A percentile compares a stretch with the other conserved stretches of the same genome.
phyloP scores from a whole-genome alignment of 176 grass and related monocot genomes.

The Oryza brachyantha region DNA sequence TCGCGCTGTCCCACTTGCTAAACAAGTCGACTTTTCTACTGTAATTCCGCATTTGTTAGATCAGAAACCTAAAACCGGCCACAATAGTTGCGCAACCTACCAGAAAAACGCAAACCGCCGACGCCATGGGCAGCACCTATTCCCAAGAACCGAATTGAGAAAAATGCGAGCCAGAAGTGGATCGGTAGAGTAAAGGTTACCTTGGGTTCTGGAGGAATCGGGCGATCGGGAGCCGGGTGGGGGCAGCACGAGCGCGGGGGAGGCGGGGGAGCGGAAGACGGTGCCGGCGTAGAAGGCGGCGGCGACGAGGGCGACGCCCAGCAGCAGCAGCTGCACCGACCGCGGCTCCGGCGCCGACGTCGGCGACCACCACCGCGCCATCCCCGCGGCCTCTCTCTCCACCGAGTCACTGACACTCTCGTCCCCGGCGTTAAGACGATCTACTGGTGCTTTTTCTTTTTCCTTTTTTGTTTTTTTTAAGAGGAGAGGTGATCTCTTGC shows the following conservation, averaged over 20 bases:
- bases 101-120: neutral
- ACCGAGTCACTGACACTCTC: neutral
- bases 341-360: slow-evolving; percentile 43
- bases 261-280: slow-evolving; percentile 52
- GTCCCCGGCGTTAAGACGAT: slow-evolving; percentile 10
- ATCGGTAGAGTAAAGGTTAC: slow-evolving; percentile 16
- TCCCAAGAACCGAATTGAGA: neutral
- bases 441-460: neutral
- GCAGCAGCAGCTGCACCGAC: slow-evolving; percentile 51
- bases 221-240: slow-evolving; percentile 1
- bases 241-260: slow-evolving; percentile 17
- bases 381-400: slow-evolving; percentile 22
- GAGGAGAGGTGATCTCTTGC: neutral
- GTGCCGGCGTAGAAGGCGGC: slow-evolving; percentile 81
- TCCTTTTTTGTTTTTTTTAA: neutral
- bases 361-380: slow-evolving; percentile 43
- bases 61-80: neutral
- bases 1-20: neutral
- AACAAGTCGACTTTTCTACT: neutral
- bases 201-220: slow-evolving; percentile 23
- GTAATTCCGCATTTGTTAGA: neutral
- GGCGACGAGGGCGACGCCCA: slow-evolving; percentile 55
- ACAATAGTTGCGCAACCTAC: neutral
- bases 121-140: neutral
- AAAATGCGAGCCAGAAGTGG: slow-evolving; percentile 4